Evolutionary conservation across 108 stramenopile species (phyloP), one percentile per base, ranked within the genome.

Genomic region (Stephanodiscus triporus): DNA sequence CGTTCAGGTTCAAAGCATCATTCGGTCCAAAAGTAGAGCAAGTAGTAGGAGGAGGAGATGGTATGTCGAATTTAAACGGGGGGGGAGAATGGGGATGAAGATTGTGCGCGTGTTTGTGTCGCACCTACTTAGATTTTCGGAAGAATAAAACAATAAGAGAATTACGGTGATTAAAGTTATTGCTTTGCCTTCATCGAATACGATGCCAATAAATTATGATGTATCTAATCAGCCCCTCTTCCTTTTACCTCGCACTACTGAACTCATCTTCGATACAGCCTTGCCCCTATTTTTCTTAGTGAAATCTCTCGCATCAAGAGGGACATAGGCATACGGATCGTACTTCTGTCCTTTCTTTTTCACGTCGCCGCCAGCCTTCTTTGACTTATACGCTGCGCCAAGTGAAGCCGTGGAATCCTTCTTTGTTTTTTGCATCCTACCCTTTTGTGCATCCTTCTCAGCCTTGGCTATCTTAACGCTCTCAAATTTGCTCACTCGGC

Each of bases 261-360:
- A 68, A n/a, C 86, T 76, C 88, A 96, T 95, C 57, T 93, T 89
- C 55, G 88, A 87, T 10, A 96, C 89, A 22, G 95, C 88, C 10
- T 82, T 75, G 16, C 83, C 77, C 26, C 95, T 74, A 54, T 95
- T 94, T 74, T 96, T 96, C 82, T 91, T 95, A 0, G 93, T 79
- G 49, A 91, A 93, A 54, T 76, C 86, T 55, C 88, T 91, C 0
- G 91, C 92, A 76, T 97, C 91, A 67, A 97, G 55, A 29, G 96
- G 96, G 30, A 97, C 89, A 73, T 86, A 97, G 0, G 97, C 97
- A 69, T 96, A 97, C 11, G 97, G 97, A 66, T 96, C 95, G 61
- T 86, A 90, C 80, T 91, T 92, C 49, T 91, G 90, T 23, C 90
- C 94, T 84, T 96, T 94, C 61, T 88, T 89, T 76, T 74, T 91